Base-by-base conservation (phyloP, 371 early-diverging fungal species). In the Mucor plumbeus region DNA sequence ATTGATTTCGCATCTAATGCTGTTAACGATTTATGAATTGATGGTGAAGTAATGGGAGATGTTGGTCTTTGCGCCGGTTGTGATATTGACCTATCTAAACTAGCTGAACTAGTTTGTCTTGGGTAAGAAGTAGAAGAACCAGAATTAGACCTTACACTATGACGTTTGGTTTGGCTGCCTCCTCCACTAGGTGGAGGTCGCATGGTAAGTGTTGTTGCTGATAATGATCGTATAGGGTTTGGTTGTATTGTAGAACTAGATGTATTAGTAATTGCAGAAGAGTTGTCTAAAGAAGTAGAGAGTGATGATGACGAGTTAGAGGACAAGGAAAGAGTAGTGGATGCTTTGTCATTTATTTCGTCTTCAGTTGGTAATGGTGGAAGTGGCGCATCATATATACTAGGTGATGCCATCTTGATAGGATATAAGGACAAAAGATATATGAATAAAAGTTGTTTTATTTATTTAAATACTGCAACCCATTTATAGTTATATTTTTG, bases 1-100 rank as follows among this genome's bases (percentile, higher is more conserved):
- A 88, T 86, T 13, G 82, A 79, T 58, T 85, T 87, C n/a, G 88
- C 88, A 58, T 90, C 89, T 17, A 90, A 76, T 19, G 86, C 85
- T 26, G 77, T 82, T 0, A 87, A 57, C 3, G 85, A 85, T 62
- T 85, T 86, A 59, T 83, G 81, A 19, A 85, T 79, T 19, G 81
- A 77, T 5, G 80, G 78, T 1, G 82, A 81, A 21, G 76, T 72
- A 26, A 79, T 65, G 31, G 82, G 76, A 34, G 77, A 76, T 3
- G 85, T 79, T 0, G 86, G 84, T 10, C 75, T 68, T 39, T 70
- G 82, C 13, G 76, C 71, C 44, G 64, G 64, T 73, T 62, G 66
- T 19, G 76, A 76, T 7, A 67, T 61, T 5, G 78, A 72, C 7
- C 79, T 70, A 36, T 79, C 76, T 15, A 76, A 59, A 8, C 74